Base-by-base conservation (phyloP, 257 asterid species). In the Catharanthus roseus region DNA sequence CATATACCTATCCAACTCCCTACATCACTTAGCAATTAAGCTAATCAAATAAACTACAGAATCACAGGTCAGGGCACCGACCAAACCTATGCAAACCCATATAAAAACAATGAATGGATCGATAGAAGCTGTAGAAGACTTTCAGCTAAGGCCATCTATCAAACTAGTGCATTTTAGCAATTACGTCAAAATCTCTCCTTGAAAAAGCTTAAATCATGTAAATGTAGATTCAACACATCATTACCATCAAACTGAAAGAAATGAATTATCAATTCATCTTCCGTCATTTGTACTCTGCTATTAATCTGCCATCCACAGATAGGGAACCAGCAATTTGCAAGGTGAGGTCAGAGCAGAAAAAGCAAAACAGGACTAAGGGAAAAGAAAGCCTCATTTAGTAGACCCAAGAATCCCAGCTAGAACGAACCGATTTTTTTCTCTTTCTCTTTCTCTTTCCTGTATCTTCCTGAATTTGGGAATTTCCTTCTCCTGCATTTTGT, bases 201-300 rank as follows among this genome's bases (percentile, higher is more conserved):
- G 19, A 38, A 19, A 55, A 51, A 63, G 61, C 47, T 29, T 21
- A 67, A 79, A 65, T 13, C 65, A 45, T n/a, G 54, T 0, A 54
- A 73, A 63, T 72, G 42, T 33, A 75, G 41, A 38, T 38, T 38
- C 7, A 38, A 74, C 38, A 66, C 64, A 56, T 56, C 58, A 82
- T 83, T 89, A 93, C 99, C 99, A 85, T 93, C 99, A 24, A 91
- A 85, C 80, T 88, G 96, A 80, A 91, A 88, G 82, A 88, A 93
- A 87, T 88, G 88, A 55, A 91, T 66, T 70, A 93, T 83, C 84
- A 91, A 73, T 78, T 93, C 96, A 81, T 93, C 99, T 73, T 89
- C 91, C 26, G 89, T 80, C 96, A 93, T 91, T 76, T 88, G 95
- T 84, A 86, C 96, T 56, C 96, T 84, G 80, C 84, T 86, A 69